Evolutionary conservation across 1,284 basidiomycete species (phyloP), one percentile per base, ranked within the genome.

Genomic region (Boletus mariae): DNA sequence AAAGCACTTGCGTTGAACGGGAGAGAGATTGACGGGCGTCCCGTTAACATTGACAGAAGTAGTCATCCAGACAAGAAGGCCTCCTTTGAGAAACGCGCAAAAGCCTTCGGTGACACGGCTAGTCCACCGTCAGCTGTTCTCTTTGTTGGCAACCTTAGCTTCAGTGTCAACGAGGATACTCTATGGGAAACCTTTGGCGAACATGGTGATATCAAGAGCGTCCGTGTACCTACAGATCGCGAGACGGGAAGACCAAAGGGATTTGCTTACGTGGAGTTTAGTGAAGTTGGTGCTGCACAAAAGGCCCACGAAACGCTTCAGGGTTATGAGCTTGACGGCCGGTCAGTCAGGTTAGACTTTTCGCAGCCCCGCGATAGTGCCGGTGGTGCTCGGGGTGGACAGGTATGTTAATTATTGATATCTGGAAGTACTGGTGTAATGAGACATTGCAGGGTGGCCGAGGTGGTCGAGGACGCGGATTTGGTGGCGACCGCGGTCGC

Each of bases 211-310:
- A 85, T 98, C 51, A 90, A 92, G 73, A 89, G 79, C 62, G 93
- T 99, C 47, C 84, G 95, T 59, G 75, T 99, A 52, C 94, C 95
- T 29, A 98, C 94, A 50, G 95, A 99, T 72, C 81, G 91, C 57
- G 97, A 99, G 54, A 83, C 90, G 5, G 94, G 93, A 45, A 82
- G 81, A 59, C 87, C 92, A 53, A 99, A 98, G 75, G 97, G 97
- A 65, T 99, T 96, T 73, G 97, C 87, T 45, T 99, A 99, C 75
- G 90, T 98, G 69, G 94, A 98, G 73, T 98, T 95, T 71, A 84
- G 85, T 59, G 84, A 89, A 60, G 69, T 93, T 48, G 90, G 87
- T 44, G 75, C 82, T 58, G 92, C 97, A 12, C 87, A 87, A 73
- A 87, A 87, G 69, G 97, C 96, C 5, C 82, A 86, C 58, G 84